These are phyloP conservation scores for Lentinula sp. DNA, from an alignment of 768 basidiomycete genomes.

Conservation along the genomic window DNA sequence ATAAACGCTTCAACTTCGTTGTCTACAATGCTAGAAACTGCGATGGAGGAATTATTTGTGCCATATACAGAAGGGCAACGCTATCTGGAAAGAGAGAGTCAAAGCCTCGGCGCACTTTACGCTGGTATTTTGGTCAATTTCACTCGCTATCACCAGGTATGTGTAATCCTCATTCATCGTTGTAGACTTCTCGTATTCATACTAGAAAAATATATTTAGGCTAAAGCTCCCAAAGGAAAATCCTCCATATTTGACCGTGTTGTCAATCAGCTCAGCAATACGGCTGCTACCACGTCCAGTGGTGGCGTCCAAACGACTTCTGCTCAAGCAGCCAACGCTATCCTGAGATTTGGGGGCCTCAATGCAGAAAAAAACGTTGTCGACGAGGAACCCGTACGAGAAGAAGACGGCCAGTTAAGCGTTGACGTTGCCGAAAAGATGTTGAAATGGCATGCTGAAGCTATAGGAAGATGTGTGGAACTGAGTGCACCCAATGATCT, in stretches of 20 bases:
- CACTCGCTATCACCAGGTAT: conserved; percentile 65
- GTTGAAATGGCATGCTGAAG: conserved; percentile 97
- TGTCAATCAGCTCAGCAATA: conserved; percentile 81
- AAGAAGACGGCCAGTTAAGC: conserved; percentile 78
- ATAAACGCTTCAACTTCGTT: conserved; percentile 52
- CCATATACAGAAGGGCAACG: conserved; percentile 89
- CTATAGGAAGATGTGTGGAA: conserved; percentile 91
- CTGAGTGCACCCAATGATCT: conserved; percentile 77
- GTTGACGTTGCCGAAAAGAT: conserved; percentile 82
- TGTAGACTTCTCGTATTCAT: conserved; percentile 9
- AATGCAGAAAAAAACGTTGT: conserved; percentile 44
- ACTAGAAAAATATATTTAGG: conserved; percentile 21
- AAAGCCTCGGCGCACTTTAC: conserved; percentile 76
- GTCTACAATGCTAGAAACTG: conserved; percentile 85
- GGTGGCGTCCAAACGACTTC: conserved; percentile 61
- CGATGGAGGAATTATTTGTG: conserved; percentile 94
- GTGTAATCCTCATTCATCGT: conserved; percentile 34
- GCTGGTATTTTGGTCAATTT: conserved; percentile 65
- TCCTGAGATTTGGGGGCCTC: conserved; percentile 88
- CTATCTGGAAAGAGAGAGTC: conserved; percentile 89
- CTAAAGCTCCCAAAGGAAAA: conserved; percentile 64
- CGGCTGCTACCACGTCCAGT: conserved; percentile 59
- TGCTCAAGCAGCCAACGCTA: conserved; percentile 80
- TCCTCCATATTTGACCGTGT: conserved; percentile 79
- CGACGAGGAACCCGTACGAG: conserved; percentile 64